Evolutionary conservation across 345 rosid species (phyloP).

Genomic region (Bruguiera parviflora): DNA sequence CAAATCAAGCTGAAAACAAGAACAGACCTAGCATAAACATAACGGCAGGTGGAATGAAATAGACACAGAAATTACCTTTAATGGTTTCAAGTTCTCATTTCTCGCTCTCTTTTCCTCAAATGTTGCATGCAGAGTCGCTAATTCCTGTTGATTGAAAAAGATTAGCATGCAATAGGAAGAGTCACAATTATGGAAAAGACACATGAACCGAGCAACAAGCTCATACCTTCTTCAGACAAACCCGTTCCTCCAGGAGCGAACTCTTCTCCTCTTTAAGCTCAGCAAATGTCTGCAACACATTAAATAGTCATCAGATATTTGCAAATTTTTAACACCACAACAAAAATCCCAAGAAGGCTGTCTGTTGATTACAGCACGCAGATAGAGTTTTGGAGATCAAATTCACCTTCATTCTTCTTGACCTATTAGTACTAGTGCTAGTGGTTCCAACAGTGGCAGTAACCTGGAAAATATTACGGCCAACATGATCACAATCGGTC

Average conservation of each 20-base stretch:
- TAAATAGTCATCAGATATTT: no score
- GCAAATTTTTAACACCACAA: no score
- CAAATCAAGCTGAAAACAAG: constrained; percentile 49
- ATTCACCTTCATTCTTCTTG: no score
- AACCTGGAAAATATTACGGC: no score
- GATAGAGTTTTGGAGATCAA: no score
- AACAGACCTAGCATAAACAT: neutral
- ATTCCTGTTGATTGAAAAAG: constrained; percentile 45
- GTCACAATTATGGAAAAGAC: neutral
- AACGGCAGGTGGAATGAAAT: no score
- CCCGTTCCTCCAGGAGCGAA: constrained; percentile 54
- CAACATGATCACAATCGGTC: no score
- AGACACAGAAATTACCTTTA: constrained; percentile 46
- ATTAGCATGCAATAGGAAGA: neutral
- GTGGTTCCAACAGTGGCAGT: no score
- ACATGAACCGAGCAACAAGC: neutral
- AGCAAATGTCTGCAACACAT: no score
- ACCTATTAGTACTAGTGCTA: no score
- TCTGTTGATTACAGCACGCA: no score
- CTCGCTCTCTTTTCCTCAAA: constrained; percentile 40
- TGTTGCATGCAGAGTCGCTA: constrained; percentile 48
- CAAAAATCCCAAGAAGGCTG: no score
- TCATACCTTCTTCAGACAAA: constrained; percentile 46
- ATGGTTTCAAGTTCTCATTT: constrained; percentile 67
- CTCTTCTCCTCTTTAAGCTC: constrained; percentile 36